Conservation (phyloP, 176 grass and related monocot species). For the Carex scoparia region DNA sequence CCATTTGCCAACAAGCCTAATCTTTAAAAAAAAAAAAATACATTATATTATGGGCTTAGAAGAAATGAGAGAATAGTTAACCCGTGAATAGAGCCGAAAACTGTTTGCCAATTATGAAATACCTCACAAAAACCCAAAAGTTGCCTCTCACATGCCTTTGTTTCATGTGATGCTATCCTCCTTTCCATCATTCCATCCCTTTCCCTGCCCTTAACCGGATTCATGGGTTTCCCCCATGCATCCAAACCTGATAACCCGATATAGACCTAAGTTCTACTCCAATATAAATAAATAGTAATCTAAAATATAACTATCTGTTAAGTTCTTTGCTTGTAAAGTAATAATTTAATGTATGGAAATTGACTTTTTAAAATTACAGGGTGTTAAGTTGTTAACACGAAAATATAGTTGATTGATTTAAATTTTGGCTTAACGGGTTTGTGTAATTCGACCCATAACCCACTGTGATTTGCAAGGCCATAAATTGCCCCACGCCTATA, state of each 20-base stretch:
- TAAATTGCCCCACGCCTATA: background rate
- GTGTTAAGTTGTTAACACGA: background rate
- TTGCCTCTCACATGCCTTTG: conserved; percentile 61
- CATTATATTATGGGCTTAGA: background rate
- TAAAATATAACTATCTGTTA: conserved; percentile 15
- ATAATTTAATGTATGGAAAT: background rate
- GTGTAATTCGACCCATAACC: background rate
- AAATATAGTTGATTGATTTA: background rate
- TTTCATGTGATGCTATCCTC: conserved; percentile 28
- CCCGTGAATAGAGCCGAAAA: conserved; percentile 15
- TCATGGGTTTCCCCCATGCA: background rate
- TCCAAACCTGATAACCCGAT: conserved; percentile 20
- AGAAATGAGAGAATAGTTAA: conserved; percentile 14
- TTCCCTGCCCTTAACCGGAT: conserved; percentile 8
- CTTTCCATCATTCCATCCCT: conserved; percentile 3
- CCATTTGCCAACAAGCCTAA: background rate
- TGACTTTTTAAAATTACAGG: background rate
- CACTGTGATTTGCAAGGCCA: background rate
- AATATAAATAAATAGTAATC: background rate
- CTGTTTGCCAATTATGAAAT: conserved; percentile 4
- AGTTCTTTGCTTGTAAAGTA: background rate
- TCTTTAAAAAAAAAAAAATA: background rate
- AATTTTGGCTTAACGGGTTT: background rate
- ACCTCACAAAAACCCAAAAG: conserved; percentile 28
- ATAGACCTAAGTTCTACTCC: background rate